Percentiles rank a stretch among this genome's conserved stretches.
Conservation (phyloP, 78 protist genomes). For the Neovahlkampfia damariscottae region DNA sequence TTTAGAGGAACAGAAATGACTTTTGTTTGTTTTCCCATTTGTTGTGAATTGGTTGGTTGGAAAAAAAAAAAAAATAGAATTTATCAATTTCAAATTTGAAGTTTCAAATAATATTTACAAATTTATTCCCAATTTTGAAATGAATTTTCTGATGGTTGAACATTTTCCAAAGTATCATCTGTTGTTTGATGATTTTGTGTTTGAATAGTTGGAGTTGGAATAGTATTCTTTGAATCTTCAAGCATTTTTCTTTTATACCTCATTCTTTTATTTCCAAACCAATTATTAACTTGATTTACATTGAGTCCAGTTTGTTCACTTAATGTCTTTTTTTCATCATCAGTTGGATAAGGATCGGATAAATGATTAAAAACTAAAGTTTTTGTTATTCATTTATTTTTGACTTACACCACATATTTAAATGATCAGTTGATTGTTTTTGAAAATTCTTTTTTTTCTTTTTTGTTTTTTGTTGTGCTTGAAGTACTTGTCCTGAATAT, state of each 20-base stretch:
- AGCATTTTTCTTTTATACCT: conserved; percentile 3
- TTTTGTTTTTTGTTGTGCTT: background rate
- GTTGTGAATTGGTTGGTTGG: no score
- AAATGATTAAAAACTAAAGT: background rate
- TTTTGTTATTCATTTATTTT: no score
- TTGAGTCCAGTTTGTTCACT: background rate
- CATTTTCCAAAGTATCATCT: no score
- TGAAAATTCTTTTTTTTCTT: background rate
- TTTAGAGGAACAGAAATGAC: no score
- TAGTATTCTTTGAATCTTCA: background rate
- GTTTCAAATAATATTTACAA: no score
- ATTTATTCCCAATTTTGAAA: no score
- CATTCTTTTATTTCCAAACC: conserved; percentile 9
- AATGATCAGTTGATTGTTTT: background rate
- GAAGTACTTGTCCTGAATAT: background rate
- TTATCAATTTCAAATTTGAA: no score
- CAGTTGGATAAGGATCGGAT: conserved; percentile 2
- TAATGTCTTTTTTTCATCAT: background rate
- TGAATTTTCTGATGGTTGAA: no score
- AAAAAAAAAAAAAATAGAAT: no score
- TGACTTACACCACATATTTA: background rate
- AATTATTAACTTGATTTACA: background rate
- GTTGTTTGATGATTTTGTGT: no score
- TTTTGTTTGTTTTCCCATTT: no score
- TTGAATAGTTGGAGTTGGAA: no score